Evolutionary conservation across 768 basidiomycete genomes (phyloP).

Genomic region (Fomitopsis pulvina): DNA sequence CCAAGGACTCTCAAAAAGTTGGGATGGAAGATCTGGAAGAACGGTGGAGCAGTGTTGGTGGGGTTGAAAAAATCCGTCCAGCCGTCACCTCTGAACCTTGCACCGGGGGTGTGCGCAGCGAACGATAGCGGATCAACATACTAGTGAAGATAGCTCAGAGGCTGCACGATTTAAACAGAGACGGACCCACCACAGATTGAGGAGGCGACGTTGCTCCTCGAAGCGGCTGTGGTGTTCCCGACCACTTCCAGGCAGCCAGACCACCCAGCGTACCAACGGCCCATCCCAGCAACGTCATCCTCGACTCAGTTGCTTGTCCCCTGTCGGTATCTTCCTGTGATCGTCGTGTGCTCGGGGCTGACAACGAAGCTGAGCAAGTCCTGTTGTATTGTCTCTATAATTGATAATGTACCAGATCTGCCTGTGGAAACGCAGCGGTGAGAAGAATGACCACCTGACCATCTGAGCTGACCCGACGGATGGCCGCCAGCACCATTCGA

Average conservation of each 20-base stretch:
- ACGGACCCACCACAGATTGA: not conserved
- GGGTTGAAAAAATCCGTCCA: slow-evolving; percentile 46
- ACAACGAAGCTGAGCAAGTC: too few relatives aligned
- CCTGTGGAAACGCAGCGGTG: too few relatives aligned
- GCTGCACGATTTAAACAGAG: not conserved
- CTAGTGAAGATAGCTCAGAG: slow-evolving; percentile 23
- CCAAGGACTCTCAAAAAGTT: slow-evolving; percentile 60
- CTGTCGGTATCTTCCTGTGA: too few relatives aligned
- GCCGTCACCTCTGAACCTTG: slow-evolving; percentile 28
- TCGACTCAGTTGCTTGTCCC: too few relatives aligned
- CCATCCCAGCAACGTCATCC: not conserved
- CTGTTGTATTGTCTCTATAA: too few relatives aligned
- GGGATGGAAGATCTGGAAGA: slow-evolving; percentile 51
- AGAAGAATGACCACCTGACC: too few relatives aligned
- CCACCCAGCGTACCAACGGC: not conserved
- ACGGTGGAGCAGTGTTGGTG: slow-evolving; percentile 47
- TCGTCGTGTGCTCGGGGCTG: too few relatives aligned
- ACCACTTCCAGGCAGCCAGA: not conserved
- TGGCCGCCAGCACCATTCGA: too few relatives aligned
- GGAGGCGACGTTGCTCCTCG: not conserved
- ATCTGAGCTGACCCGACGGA: too few relatives aligned
- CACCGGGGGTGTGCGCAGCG: slow-evolving; percentile 42
- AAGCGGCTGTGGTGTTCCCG: not conserved
- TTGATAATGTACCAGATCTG: too few relatives aligned
- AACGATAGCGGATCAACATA: slow-evolving; percentile 44